Conservation (phyloP, 495 filamentous ascomycete genomes). For the Aspergillus baeticus region DNA sequence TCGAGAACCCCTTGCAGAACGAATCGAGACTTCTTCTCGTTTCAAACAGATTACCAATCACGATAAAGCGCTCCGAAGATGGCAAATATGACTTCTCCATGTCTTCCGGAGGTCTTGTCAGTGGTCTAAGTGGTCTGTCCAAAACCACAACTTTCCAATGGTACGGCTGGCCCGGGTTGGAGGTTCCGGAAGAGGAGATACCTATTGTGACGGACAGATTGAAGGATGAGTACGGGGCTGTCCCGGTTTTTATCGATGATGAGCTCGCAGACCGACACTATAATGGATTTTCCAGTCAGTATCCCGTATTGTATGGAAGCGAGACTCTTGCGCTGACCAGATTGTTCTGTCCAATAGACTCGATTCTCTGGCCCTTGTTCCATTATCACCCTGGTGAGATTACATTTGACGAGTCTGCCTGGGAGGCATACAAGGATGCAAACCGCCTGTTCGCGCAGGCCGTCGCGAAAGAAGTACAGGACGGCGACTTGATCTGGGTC, state of each 20-base stretch:
- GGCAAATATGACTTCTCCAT: slow-evolving; percentile 84
- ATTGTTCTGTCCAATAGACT: slow-evolving; percentile 55
- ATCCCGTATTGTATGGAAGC: background rate
- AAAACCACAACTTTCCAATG: slow-evolving; percentile 93
- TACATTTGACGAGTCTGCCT: slow-evolving; percentile 91
- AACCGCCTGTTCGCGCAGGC: slow-evolving; percentile 85
- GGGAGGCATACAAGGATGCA: slow-evolving; percentile 88
- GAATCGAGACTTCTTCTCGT: slow-evolving; percentile 69
- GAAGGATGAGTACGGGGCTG: slow-evolving; percentile 69
- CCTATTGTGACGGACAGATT: slow-evolving; percentile 61
- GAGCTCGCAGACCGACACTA: slow-evolving; percentile 79
- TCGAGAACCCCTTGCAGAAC: slow-evolving; percentile 31
- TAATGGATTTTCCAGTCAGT: slow-evolving; percentile 83
- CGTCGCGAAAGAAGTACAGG: slow-evolving; percentile 76
- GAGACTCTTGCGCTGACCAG: slow-evolving; percentile 15
- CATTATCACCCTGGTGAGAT: slow-evolving; percentile 98
- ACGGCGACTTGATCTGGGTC: slow-evolving; percentile 93
- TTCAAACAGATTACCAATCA: slow-evolving; percentile 92
- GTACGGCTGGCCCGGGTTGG: slow-evolving; percentile 96
- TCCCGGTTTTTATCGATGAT: slow-evolving; percentile 77
- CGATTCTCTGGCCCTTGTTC: slow-evolving; percentile 95
- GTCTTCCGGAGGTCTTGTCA: slow-evolving; percentile 93
- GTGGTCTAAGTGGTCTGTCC: slow-evolving; percentile 81
- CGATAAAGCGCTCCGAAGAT: slow-evolving; percentile 87
- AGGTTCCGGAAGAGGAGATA: slow-evolving; percentile 72